These are phyloP conservation scores for Helianthus tuberosus DNA, from an alignment of 129 eudicot species.

Conservation along the genomic window DNA sequence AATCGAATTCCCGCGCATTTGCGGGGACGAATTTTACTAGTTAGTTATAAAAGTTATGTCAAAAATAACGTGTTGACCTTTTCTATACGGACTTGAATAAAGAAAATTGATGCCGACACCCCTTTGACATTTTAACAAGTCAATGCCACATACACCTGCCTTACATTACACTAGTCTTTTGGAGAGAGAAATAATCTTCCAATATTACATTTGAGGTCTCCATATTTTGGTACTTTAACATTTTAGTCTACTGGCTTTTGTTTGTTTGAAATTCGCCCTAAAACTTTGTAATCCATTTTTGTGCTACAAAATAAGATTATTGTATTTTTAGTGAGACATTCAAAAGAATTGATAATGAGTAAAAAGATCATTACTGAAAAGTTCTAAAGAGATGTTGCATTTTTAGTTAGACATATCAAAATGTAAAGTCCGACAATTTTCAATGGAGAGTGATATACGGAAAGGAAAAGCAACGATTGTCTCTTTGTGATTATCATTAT, in stretches of 20 bases:
- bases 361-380: background rate
- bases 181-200: conserved; percentile 15
- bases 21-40: too few species aligned
- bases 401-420: background rate
- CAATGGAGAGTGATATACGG: background rate
- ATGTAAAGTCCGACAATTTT: background rate
- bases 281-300: background rate
- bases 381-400: background rate
- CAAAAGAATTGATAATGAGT: background rate
- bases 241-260: conserved; percentile 17
- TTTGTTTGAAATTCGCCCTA: background rate
- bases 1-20: too few species aligned
- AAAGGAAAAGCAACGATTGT: background rate
- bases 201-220: conserved; percentile 5
- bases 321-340: conserved; percentile 7
- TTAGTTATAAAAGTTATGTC: conserved; percentile 1
- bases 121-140: conserved; percentile 67
- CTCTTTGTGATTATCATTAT: background rate
- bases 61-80: conserved; percentile 38
- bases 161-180: background rate
- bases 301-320: background rate
- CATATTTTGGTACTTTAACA: background rate
- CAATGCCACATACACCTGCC: conserved; percentile 39
- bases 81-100: background rate
- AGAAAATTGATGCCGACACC: conserved; percentile 6